Evolutionary conservation across 2,329 filamentous ascomycete genomes (phyloP), one percentile per base, ranked within the genome.

Genomic region (Sporothrix brasiliensis): DNA sequence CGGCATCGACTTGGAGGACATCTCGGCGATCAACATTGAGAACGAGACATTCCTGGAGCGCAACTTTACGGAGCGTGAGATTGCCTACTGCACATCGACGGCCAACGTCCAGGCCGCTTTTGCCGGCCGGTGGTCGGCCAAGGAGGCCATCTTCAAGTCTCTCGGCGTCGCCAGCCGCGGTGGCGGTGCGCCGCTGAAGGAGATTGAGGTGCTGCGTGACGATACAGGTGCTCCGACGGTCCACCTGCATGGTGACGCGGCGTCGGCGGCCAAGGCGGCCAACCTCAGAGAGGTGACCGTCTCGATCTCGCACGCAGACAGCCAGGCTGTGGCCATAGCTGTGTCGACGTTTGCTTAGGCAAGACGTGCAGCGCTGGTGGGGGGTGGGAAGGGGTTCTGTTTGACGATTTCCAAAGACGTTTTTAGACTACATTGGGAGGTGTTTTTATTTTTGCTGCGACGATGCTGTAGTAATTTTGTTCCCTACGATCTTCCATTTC

Each of bases 101-200:
- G 72, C 74, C 27, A 77, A 77, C 78, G 92, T 93, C 1, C 92
- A 93, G 78, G 92, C 94, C 74, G 96, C 93, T 67, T 99, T 97
- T 81, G 93, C 94, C 5, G 95, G 95, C 66, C 89, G 93, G 75
- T 99, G 95, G 95, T 94, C 91, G 77, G 95, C 95, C 49, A 99
- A 99, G 84, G 95, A 99, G 83, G 95, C 95, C 39, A 94, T 99
- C 0, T 99, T 99, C 87, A 99, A 99, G 88, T 93, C 92, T 50
- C 85, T 99, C 16, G 93, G 94, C 75, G 94, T 98, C 14, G 83
- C 87, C 75, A 91, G 94, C 81, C 90, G 92, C 81, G 95, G 95
- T 73, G 94, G 91, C 11, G 95, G 96, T 74, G 94, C 95, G 72
- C 86, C 93, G 19, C 81, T 99, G 81, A 95, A 91, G 84, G 94